Conservation (phyloP, 129 eudicot genomes). For the Arctium lappa region DNA sequence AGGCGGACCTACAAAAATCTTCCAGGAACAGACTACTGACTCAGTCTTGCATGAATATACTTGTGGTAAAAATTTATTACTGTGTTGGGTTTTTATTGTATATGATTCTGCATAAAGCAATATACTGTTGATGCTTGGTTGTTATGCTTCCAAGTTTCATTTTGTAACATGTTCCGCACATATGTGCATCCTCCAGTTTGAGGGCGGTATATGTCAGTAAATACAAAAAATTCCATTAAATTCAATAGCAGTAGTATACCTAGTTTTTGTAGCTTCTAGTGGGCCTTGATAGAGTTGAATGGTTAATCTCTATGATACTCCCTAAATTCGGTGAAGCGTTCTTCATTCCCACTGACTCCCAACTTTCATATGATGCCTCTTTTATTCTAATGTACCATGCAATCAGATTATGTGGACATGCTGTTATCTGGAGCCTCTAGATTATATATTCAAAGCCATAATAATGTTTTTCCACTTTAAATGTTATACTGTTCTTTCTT, state of each 20-base stretch:
- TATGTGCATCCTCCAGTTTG: background rate
- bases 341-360: background rate
- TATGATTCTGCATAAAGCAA: background rate
- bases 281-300: background rate
- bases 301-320: background rate
- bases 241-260: too few relatives aligned
- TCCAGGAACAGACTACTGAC: constrained; percentile 42
- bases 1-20: constrained; percentile 51
- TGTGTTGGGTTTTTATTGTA: background rate
- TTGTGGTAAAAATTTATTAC: constrained; percentile 56
- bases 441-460: background rate
- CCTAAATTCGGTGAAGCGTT: background rate
- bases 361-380: background rate
- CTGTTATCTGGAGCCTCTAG: background rate
- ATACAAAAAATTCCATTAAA: background rate
- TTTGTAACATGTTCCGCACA: background rate
- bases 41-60: constrained; percentile 83
- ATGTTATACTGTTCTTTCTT: background rate
- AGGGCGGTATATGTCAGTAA: background rate
- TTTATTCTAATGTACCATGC: background rate
- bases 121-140: background rate
- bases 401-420: background rate
- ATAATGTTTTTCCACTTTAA: background rate
- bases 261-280: background rate
- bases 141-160: background rate